These are phyloP conservation scores for Peltaster fructicola DNA, from an alignment of 2,329 filamentous ascomycete genomes.

Conservation along the genomic window DNA sequence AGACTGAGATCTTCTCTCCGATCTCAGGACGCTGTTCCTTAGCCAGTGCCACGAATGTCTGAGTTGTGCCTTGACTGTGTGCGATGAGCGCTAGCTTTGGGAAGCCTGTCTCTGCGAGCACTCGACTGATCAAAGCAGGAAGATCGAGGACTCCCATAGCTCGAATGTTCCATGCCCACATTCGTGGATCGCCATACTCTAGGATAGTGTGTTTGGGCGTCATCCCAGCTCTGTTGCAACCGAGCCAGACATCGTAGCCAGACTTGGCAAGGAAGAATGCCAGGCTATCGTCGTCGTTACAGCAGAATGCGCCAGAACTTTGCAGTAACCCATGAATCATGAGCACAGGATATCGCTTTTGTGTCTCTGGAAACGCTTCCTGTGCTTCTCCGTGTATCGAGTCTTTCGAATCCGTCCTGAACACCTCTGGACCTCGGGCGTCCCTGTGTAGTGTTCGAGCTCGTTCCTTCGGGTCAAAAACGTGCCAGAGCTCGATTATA, in stretches of 20 bases:
- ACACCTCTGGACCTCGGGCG: constrained; percentile 44
- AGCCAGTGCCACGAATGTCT: constrained; percentile 72
- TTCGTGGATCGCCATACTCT: constrained; percentile 58
- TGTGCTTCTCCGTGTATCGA: constrained; percentile 18
- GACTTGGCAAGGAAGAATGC: constrained; percentile 86
- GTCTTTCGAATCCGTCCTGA: constrained; percentile 20
- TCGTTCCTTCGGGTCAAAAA: constrained; percentile 69
- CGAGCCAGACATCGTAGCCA: constrained; percentile 89
- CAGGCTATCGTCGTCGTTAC: constrained; percentile 74
- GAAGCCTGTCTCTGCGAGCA: constrained; percentile 69
- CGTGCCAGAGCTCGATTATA: constrained; percentile 73
- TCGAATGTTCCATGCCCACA: constrained; percentile 94
- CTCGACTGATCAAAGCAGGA: constrained; percentile 59
- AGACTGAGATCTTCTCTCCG: constrained; percentile 66
- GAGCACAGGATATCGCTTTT: constrained; percentile 60
- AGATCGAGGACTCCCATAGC: constrained; percentile 88
- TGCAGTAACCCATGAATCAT: constrained; percentile 81
- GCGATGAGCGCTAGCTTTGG: constrained; percentile 65
- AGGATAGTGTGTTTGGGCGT: constrained; percentile 57
- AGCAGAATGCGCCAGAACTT: constrained; percentile 73
- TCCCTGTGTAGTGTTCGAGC: constrained; percentile 27
- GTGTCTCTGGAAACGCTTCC: constrained; percentile 16
- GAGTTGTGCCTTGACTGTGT: constrained; percentile 81
- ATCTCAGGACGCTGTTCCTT: constrained; percentile 80
- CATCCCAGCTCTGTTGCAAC: constrained; percentile 83